Conservation (phyloP, 2,329 filamentous ascomycete genomes). For the Fusarium coicis region DNA sequence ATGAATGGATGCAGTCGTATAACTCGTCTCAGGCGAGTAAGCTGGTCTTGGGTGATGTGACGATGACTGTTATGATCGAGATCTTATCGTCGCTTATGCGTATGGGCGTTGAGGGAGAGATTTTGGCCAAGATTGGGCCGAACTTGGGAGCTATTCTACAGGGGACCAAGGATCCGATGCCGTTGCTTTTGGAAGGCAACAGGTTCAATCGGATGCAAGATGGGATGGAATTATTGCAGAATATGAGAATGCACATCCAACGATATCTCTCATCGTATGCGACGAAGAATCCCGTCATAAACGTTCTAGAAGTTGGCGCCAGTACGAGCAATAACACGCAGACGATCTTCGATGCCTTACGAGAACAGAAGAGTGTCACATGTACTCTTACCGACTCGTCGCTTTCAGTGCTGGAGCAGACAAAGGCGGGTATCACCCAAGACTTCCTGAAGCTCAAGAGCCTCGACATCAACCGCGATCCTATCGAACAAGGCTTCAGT, state of each 20-base stretch:
- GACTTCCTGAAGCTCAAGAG: not conserved
- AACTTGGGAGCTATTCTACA: conserved; percentile 6
- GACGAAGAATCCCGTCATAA: not conserved
- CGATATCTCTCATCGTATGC: conserved; percentile 12
- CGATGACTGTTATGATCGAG: conserved; percentile 22
- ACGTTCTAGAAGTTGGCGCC: conserved; percentile 13
- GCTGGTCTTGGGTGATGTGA: not conserved
- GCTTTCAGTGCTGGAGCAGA: not conserved
- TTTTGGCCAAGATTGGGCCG: conserved; percentile 18
- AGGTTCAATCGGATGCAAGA: not conserved
- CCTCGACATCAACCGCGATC: conserved; percentile 8
- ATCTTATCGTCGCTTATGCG: conserved; percentile 15
- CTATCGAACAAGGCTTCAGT: not conserved
- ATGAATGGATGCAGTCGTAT: conserved; percentile 4
- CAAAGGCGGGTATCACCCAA: not conserved
- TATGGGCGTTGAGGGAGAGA: conserved; percentile 8
- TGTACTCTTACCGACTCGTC: conserved; percentile 18
- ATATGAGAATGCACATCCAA: not conserved
- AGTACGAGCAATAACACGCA: not conserved
- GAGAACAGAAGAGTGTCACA: not conserved
- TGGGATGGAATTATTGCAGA: not conserved
- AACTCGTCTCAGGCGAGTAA: conserved; percentile 2
- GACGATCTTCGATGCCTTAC: not conserved
- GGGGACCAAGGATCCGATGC: not conserved
- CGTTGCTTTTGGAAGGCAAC: not conserved